These are phyloP conservation scores for Cicer judaicum DNA, from an alignment of 306 rosid species.

Conservation along the genomic window DNA sequence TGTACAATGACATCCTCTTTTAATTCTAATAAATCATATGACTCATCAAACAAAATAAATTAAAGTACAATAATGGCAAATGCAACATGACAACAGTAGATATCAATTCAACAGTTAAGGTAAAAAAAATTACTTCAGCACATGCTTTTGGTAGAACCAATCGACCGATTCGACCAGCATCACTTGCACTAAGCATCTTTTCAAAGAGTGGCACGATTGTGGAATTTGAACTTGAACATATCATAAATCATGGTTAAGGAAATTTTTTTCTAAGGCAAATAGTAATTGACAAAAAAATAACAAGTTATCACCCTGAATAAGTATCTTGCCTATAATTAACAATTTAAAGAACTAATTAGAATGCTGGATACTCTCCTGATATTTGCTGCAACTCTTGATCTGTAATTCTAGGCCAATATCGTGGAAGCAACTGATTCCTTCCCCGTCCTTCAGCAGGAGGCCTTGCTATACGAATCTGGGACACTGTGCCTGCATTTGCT, in stretches of 20 bases:
- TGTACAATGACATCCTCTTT: constrained; percentile 51
- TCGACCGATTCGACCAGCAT: constrained; percentile 99
- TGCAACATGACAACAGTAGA: constrained; percentile 36
- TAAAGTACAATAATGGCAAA: constrained; percentile 10
- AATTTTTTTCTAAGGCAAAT: constrained; percentile 22
- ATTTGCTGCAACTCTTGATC: constrained; percentile 97
- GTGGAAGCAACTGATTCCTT: constrained; percentile 96
- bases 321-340: constrained; percentile 25
- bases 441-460: constrained; percentile 99
- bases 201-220: constrained; percentile 95
- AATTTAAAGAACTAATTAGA: constrained; percentile 36
- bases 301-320: constrained; percentile 25
- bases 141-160: constrained; percentile 98
- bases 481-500: constrained; percentile 61
- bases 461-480: constrained; percentile 95
- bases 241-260: constrained; percentile 64
- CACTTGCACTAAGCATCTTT: constrained; percentile 99
- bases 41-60: constrained; percentile 23
- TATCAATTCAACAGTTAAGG: constrained; percentile 17
- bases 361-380: constrained; percentile 94
- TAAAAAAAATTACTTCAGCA: constrained; percentile 77
- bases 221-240: constrained; percentile 83
- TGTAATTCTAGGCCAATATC: constrained; percentile 98
- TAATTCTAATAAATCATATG: constrained; percentile 38
- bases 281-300: constrained; percentile 35